Conservation (phyloP, 805 yeast genomes). For the Blastobotrys attinorum region DNA sequence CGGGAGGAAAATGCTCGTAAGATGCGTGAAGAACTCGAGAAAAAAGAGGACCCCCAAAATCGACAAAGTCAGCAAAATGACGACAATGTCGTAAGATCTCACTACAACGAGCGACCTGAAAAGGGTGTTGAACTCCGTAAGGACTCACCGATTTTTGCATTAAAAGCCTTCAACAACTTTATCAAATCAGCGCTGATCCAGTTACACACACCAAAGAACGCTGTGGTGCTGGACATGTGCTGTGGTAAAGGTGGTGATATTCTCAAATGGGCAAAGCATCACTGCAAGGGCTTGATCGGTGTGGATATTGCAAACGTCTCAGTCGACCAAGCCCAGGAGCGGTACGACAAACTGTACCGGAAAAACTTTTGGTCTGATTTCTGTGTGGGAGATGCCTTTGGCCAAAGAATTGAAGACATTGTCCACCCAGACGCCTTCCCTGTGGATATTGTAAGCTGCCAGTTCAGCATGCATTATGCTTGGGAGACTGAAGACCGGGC, state of each 20-base stretch:
- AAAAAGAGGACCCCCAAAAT: slow-evolving; percentile 5
- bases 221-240: slow-evolving; percentile 73
- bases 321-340: slow-evolving; percentile 69
- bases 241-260: slow-evolving; percentile 99
- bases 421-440: slow-evolving; percentile 72
- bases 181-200: slow-evolving; percentile 76
- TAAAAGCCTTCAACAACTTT: slow-evolving; percentile 85
- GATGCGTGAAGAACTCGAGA: slow-evolving; percentile 10
- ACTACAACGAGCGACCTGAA: slow-evolving; percentile 78
- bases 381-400: slow-evolving; percentile 89
- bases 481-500: slow-evolving; percentile 80
- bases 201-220: slow-evolving; percentile 28
- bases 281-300: slow-evolving; percentile 73
- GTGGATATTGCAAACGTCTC: slow-evolving; percentile 88
- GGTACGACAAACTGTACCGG: slow-evolving; percentile 51
- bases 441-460: slow-evolving; percentile 82
- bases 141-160: slow-evolving; percentile 73
- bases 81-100: slow-evolving; percentile 54
- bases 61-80: slow-evolving; percentile 7
- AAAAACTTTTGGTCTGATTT: slow-evolving; percentile 69
- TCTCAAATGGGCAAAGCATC: slow-evolving; percentile 74
- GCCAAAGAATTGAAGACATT: slow-evolving; percentile 56
- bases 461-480: slow-evolving; percentile 92
- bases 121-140: slow-evolving; percentile 54
- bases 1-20: slow-evolving; percentile 12